Conservation (phyloP, 2,329 filamentous ascomycete species). For the Fragosphaeria purpurea region DNA sequence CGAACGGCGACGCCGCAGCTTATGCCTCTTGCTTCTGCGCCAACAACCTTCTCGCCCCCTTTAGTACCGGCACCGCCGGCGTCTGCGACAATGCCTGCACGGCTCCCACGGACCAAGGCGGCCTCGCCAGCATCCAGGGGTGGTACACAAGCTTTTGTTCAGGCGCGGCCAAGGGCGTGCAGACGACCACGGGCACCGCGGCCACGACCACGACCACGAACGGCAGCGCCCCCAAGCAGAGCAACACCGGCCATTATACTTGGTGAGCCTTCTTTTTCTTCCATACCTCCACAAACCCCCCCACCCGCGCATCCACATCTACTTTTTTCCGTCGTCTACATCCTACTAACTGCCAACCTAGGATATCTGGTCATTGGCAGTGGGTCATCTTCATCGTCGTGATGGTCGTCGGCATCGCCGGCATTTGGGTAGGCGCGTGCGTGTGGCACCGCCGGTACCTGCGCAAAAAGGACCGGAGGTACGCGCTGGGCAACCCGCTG, state of each 20-base stretch:
- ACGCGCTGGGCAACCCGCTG: conserved; percentile 36
- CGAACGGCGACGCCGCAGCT: conserved; percentile 35
- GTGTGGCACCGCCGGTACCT: conserved; percentile 66
- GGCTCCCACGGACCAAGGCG: conserved; percentile 31
- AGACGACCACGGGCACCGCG: conserved; percentile 15
- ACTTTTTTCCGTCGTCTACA: neutral
- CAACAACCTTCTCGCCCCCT: conserved; percentile 46
- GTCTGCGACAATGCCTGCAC: conserved; percentile 55
- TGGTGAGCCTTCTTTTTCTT: conserved; percentile 5
- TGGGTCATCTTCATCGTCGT: conserved; percentile 78
- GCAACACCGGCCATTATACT: conserved; percentile 3
- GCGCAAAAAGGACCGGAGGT: conserved; percentile 53
- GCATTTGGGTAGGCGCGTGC: conserved; percentile 57
- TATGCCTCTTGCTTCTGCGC: conserved; percentile 68
- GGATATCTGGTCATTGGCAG: conserved; percentile 61
- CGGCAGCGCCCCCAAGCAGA: neutral
- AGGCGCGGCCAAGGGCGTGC: conserved; percentile 29
- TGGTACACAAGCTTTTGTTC: conserved; percentile 65
- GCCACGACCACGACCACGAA: neutral
- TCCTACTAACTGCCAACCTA: conserved; percentile 21
- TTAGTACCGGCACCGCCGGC: conserved; percentile 45
- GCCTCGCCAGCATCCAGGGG: conserved; percentile 47
- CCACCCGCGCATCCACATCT: too few relatives aligned
- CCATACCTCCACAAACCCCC: too few relatives aligned
- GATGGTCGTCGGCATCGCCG: conserved; percentile 57